phyloP scores from a whole-genome alignment of 257 asterid genomes.

The Primulina tabacum region DNA sequence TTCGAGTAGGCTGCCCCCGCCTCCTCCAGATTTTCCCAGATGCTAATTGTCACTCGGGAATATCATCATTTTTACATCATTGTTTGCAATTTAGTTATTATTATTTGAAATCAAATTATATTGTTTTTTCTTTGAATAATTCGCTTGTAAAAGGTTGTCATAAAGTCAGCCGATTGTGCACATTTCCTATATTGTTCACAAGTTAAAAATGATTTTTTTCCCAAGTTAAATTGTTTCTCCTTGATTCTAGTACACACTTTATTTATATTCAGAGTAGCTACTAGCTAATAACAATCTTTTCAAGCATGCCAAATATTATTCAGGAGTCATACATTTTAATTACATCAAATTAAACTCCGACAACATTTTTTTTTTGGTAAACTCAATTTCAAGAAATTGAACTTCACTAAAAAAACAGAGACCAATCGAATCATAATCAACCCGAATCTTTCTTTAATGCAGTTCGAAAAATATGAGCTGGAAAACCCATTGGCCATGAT shows the following conservation, averaged over 20 bases:
- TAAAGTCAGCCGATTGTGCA: not conserved
- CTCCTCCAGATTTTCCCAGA: constrained; percentile 65
- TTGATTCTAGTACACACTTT: too few relatives aligned
- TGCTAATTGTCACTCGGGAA: constrained; percentile 31
- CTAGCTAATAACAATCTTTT: too few relatives aligned
- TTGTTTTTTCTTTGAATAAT: not conserved
- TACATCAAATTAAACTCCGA: too few relatives aligned
- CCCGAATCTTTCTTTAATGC: not conserved
- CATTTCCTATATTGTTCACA: too few relatives aligned
- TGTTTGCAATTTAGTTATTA: not conserved
- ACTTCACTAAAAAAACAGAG: not conserved
- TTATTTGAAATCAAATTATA: not conserved
- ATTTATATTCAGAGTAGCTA: too few relatives aligned
- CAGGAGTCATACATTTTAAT: too few relatives aligned
- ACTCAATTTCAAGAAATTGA: too few relatives aligned
- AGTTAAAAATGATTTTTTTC: too few relatives aligned
- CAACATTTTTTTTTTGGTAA: too few relatives aligned
- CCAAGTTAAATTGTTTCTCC: too few relatives aligned
- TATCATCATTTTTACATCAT: not conserved
- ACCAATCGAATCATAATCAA: not conserved
- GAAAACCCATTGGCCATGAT: not conserved
- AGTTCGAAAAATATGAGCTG: not conserved
- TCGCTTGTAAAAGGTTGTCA: constrained; percentile 1
- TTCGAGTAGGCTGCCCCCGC: constrained; percentile 55
- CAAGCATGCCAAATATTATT: too few relatives aligned